Evolutionary conservation across 345 rosid genomes (phyloP), one percentile per base, ranked within the genome.

Genomic region (Sisymbrium altissimum): DNA sequence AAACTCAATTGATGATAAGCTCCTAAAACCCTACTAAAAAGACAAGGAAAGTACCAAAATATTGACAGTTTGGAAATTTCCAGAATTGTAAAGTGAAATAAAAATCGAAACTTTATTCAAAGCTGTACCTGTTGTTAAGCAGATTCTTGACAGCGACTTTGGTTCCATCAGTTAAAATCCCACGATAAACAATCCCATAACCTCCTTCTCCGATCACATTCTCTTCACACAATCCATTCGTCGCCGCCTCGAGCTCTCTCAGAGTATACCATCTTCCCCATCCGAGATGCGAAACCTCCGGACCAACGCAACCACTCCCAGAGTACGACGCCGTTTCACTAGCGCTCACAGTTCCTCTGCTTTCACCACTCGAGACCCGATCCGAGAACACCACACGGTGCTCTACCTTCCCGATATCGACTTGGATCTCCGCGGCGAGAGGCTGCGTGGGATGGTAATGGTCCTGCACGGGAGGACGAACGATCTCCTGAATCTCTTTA

Each of bases 161-260:
- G 56, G 96, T 89, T 5, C 95, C 96, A 74, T 94, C 97, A 27
- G 73, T 76, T 57, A 94, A 81, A 75, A 89, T 48, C 19, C 98
- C 98, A 40, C 86, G 54, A 57, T 91, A 94, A 7, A 94, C 98
- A 81, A 94, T 94, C 58, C 98, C 98, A 23, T 91, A 94, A 5
- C 98, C 97, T 45, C 98, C 98, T 89, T 94, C 98, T 12, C 97
- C 98, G 10, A 94, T 87, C 71, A 94, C 97, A 87, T 89, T 91
- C 86, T 87, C 97, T 56, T 81, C 91, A 65, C 95, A 84, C 35
- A 94, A 74, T 3, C 98, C 95, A 78, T 85, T 75, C 0, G 97
- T 94, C 0, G 98, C 98, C 4, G 86, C 87, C 79, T 94, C 97
- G 6, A 94, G 83, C 82, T 94, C 98, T 66, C 95, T 81, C 50